Conservation (phyloP, 1,284 basidiomycete species). For the Phylloporus sp. region DNA sequence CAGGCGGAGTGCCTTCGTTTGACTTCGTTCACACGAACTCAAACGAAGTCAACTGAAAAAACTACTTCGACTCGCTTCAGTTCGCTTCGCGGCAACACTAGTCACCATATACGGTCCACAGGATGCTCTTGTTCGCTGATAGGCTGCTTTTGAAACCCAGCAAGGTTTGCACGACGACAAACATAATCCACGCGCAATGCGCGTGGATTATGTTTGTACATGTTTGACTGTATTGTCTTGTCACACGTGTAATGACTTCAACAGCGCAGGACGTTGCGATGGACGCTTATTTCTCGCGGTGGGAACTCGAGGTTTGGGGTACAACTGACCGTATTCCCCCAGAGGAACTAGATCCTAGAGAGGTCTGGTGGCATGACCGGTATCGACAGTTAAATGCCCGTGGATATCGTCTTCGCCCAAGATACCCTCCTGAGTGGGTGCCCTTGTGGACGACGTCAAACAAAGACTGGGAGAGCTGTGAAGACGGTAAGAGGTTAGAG, state of each 20-base stretch:
- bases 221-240: no score
- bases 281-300: neutral
- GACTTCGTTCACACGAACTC: neutral
- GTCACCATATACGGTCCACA: no score
- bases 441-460: conserved; percentile 42
- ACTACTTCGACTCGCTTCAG: neutral
- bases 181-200: no score
- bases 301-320: neutral
- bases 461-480: neutral
- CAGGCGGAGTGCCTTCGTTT: neutral
- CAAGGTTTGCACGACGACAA: no score
- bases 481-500: conserved; percentile 30
- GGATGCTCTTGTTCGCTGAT: no score
- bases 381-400: conserved; percentile 17
- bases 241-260: neutral
- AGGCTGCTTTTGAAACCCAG: no score
- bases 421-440: conserved; percentile 45
- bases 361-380: conserved; percentile 8
- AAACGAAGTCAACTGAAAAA: neutral
- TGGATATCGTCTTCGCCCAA: conserved; percentile 46
- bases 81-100: neutral
- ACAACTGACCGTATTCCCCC: neutral
- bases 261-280: neutral
- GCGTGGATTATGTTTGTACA: no score
- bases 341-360: conserved; percentile 20